phyloP scores from a whole-genome alignment of 108 stramenopile species.

The Conticribra guillardii region DNA sequence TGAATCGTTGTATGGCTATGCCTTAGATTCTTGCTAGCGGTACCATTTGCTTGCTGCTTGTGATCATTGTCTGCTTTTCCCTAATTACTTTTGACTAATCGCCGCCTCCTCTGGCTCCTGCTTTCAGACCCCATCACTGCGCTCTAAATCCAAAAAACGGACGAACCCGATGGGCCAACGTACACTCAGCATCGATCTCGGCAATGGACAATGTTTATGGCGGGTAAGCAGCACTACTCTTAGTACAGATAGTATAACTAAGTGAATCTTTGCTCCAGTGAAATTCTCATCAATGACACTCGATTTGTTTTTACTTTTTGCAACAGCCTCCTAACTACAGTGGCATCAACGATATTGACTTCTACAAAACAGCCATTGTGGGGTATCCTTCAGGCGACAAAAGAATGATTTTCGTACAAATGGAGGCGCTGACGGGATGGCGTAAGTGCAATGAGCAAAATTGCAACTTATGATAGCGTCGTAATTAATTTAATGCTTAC shows the following conservation, averaged over 20 bases:
- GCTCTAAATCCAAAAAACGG: neutral
- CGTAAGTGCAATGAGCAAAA: conserved; percentile 5
- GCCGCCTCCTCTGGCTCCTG: neutral
- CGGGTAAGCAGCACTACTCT: conserved; percentile 1
- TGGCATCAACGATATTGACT: conserved; percentile 32
- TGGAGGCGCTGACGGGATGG: conserved; percentile 57
- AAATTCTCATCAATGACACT: neutral
- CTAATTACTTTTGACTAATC: too few relatives aligned
- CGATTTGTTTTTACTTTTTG: neutral
- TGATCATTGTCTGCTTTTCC: too few relatives aligned
- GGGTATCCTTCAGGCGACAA: conserved; percentile 55
- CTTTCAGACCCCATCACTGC: neutral
- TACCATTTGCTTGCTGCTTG: neutral
- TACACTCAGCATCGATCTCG: conserved; percentile 18
- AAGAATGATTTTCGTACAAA: conserved; percentile 45
- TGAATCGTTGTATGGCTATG: too few relatives aligned
- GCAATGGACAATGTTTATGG: conserved; percentile 35
- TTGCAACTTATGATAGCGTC: neutral
- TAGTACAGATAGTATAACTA: neutral
- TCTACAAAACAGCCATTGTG: conserved; percentile 45
- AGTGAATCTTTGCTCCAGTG: neutral
- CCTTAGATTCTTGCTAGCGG: too few relatives aligned
- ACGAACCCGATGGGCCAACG: neutral
- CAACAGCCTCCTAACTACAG: conserved; percentile 16
- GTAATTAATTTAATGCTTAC: neutral